These are phyloP conservation scores for Gracilaria gracilis DNA, from an alignment of 23 red algal genomes.

Conservation along the genomic window DNA sequence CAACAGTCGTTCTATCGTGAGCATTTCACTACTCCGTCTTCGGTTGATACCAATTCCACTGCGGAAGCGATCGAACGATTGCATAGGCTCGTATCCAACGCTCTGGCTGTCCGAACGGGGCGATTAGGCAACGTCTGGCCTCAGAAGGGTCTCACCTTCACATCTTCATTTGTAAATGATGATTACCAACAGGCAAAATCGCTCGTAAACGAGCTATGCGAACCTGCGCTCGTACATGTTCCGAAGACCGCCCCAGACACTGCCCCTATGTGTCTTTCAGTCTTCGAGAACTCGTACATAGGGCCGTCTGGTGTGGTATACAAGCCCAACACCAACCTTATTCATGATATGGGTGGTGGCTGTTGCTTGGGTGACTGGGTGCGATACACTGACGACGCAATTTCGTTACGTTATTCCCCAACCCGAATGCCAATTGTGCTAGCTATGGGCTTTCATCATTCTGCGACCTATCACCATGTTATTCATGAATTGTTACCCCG, in stretches of 20 bases:
- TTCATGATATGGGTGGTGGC: slow-evolving; percentile 54
- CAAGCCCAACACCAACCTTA: slow-evolving; percentile 14
- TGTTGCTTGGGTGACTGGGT: slow-evolving; percentile 57
- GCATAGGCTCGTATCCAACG: not conserved
- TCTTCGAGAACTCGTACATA: slow-evolving; percentile 33
- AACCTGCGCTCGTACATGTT: slow-evolving; percentile 12
- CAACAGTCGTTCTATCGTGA: not conserved
- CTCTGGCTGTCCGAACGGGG: not conserved
- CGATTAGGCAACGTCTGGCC: slow-evolving; percentile 10
- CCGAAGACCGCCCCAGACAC: slow-evolving; percentile 1
- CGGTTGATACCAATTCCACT: not conserved
- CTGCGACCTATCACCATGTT: slow-evolving; percentile 61
- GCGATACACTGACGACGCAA: slow-evolving; percentile 29
- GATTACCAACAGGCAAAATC: not conserved
- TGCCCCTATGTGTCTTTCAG: slow-evolving; percentile 32
- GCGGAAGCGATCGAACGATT: not conserved
- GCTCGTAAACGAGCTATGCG: slow-evolving; percentile 9
- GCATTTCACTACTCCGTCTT: not conserved
- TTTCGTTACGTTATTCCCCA: not conserved
- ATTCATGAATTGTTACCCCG: slow-evolving; percentile 57
- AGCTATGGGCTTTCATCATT: slow-evolving; percentile 45
- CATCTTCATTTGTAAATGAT: not conserved
- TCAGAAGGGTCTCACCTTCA: slow-evolving; percentile 22
- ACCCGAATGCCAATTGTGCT: slow-evolving; percentile 40
- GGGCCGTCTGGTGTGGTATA: slow-evolving; percentile 26